phyloP scores from a whole-genome alignment of 768 basidiomycete genomes.

The Xanthoconium stramineum region DNA sequence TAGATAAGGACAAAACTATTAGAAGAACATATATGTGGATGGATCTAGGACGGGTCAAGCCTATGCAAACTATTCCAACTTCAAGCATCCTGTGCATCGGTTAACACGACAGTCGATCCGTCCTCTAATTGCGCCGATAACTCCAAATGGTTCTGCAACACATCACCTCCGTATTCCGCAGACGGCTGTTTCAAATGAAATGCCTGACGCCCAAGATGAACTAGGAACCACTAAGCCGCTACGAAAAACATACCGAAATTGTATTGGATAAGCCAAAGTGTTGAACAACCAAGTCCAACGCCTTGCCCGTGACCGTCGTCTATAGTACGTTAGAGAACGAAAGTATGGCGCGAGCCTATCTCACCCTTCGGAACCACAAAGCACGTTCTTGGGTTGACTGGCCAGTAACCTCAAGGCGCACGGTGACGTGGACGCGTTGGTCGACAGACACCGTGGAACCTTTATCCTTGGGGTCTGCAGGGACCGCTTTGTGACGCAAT shows the following conservation, averaged over 20 bases:
- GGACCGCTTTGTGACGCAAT: constrained; percentile 66
- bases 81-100: background rate
- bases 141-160: constrained; percentile 46
- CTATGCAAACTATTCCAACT: background rate
- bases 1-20: background rate
- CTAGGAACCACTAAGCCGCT: background rate
- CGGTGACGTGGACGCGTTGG: constrained; percentile 58
- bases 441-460: constrained; percentile 43
- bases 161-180: constrained; percentile 22
- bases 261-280: constrained; percentile 15
- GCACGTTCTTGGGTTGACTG: constrained; percentile 38
- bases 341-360: background rate
- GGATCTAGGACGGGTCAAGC: background rate
- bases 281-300: constrained; percentile 50
- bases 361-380: constrained; percentile 75
- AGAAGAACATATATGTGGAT: background rate
- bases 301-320: constrained; percentile 57
- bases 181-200: constrained; percentile 36
- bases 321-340: constrained; percentile 25
- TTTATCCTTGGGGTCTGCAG: constrained; percentile 60
- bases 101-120: constrained; percentile 35
- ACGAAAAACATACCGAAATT: constrained; percentile 12
- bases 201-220: constrained; percentile 38
- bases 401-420: constrained; percentile 28
- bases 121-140: constrained; percentile 55